Percentiles rank a stretch among this genome's conserved stretches.
Evolutionary conservation across 495 filamentous ascomycete species (phyloP).

Genomic region (Penicillium pulvis): DNA sequence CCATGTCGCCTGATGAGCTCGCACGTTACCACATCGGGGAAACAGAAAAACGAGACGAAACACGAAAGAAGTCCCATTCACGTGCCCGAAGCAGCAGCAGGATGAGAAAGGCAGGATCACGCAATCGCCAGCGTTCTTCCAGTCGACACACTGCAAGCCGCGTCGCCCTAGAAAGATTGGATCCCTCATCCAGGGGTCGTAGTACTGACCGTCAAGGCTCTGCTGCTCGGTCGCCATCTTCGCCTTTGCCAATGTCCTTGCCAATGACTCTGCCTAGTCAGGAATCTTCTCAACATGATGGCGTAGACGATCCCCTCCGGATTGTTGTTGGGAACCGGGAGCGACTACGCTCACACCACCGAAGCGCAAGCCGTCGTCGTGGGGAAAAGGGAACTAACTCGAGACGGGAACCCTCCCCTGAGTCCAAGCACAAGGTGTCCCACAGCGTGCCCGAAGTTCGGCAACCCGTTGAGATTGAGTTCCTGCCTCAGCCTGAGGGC

Average conservation of each 20-base stretch:
- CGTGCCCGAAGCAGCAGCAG: constrained; percentile 41
- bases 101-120: constrained; percentile 38
- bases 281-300: constrained; percentile 29
- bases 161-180: constrained; percentile 44
- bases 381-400: constrained; percentile 49
- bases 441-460: constrained; percentile 49
- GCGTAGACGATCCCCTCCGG: constrained; percentile 60
- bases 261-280: constrained; percentile 50
- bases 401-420: constrained; percentile 50
- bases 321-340: constrained; percentile 63
- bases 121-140: constrained; percentile 42
- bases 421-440: constrained; percentile 36
- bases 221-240: constrained; percentile 72
- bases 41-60: constrained; percentile 44
- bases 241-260: constrained; percentile 69
- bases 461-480: constrained; percentile 34
- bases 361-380: constrained; percentile 48
- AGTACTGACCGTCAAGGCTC: constrained; percentile 61
- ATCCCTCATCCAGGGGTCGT: constrained; percentile 40
- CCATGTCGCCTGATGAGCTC: constrained; percentile 87
- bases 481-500: constrained; percentile 12
- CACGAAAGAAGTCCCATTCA: constrained; percentile 42
- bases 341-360: constrained; percentile 62
- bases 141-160: constrained; percentile 50
- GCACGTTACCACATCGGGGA: constrained; percentile 56